Evolutionary conservation across 352 stramenopile genomes (phyloP).

Genomic region (Globisporangium paroecandrum): DNA sequence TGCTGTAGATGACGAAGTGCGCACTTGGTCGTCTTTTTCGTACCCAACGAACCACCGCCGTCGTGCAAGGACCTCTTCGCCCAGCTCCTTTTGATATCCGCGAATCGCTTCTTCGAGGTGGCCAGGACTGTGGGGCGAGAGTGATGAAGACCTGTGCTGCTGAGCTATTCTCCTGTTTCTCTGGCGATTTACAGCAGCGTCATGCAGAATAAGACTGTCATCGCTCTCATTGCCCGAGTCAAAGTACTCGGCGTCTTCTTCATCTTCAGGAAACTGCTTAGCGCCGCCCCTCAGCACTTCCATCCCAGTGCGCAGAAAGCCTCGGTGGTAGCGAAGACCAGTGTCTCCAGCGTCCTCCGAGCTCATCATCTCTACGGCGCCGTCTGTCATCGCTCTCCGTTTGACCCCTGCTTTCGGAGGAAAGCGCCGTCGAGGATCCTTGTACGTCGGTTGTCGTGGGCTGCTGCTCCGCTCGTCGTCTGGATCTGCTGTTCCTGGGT

Average conservation of each 20-base stretch:
- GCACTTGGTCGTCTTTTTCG: constrained; percentile 35
- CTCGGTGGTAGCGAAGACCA: constrained; percentile 38
- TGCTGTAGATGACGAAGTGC: constrained; percentile 8
- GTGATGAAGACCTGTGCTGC: neutral
- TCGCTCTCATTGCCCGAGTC: constrained; percentile 1
- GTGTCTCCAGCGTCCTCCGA: constrained; percentile 4
- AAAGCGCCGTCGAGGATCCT: constrained; percentile 8
- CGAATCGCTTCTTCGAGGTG: constrained; percentile 34
- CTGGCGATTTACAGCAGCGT: neutral
- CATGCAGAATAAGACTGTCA: constrained; percentile 1
- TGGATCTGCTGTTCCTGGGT: constrained; percentile 21
- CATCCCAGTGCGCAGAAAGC: constrained; percentile 59
- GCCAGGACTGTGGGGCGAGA: constrained; percentile 26
- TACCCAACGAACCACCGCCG: constrained; percentile 15
- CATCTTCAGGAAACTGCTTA: constrained; percentile 13
- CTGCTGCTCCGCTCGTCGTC: constrained; percentile 30
- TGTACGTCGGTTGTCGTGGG: neutral
- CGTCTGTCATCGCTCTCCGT: neutral
- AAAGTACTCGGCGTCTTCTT: constrained; percentile 12
- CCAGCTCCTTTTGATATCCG: constrained; percentile 26
- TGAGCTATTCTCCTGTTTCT: neutral
- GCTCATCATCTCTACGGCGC: neutral
- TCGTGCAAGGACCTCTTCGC: constrained; percentile 1
- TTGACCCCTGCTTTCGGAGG: constrained; percentile 1
- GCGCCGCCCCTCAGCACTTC: constrained; percentile 37